Base-by-base conservation (phyloP, 495 filamentous ascomycete species). In the Friedmanniomyces endolithicus region DNA sequence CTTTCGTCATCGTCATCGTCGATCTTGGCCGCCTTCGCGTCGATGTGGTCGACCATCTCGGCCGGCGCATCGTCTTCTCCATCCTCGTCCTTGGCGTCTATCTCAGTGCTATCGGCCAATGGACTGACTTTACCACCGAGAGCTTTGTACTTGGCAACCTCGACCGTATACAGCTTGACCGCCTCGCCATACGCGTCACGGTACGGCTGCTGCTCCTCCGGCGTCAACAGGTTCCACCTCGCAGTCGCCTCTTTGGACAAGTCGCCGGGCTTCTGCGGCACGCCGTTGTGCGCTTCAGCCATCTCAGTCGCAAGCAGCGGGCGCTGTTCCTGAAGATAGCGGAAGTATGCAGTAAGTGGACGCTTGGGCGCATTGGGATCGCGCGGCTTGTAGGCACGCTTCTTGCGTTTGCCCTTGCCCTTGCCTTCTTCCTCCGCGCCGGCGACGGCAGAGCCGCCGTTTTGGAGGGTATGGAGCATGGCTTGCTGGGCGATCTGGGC, bases 301-400 rank as follows among this genome's bases (percentile, higher is more conserved):
- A 97, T 74, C 55, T 95, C 88, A 8, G 71, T 74, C 23, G 82
- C 81, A 58, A 97, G 89, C 63, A 79, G 78, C 19, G 76, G 70
- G 25, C 92, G 85, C 43, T 87, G 88, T 33, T 81, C 80, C 62
- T 92, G 81, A 75, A 92, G 87, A 73, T 86, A 97, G 33, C 96
- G 73, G 74, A 98, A 95, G 71, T 88, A 96, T 0, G 92, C 88
- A 17, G 92, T 96, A 58, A 95, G 67, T 20, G 92, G 88, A 17
- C 89, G 80, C 77, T 95, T 95, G 48, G 92, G 92, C 12, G 89
- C 88, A 66, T 95, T 94, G 55, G 90, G 90, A 67, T 98, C 94
- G 74, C 87, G 86, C 67, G 87, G 57, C 56, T 60, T 66, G 53
- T 66, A 59, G 12, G 41, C 29, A 25, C 63, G 86, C 74, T 86